phyloP scores from a whole-genome alignment of 441 rosid genomes.

The Gossypium laxum region DNA sequence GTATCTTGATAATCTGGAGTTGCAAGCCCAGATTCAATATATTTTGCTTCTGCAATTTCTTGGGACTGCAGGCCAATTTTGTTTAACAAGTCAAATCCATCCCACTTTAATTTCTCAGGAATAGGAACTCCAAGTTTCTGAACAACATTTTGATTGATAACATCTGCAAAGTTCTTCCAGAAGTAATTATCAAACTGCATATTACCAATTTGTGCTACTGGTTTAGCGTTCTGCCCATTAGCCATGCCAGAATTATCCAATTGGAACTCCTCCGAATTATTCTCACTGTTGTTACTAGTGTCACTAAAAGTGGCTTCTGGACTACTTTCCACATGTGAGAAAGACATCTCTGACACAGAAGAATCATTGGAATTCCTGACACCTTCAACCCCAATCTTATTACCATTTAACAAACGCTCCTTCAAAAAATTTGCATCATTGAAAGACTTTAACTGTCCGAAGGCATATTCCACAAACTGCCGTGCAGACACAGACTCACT shows the following conservation, averaged over 20 bases:
- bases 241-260: slow-evolving; percentile 19
- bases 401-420: slow-evolving; percentile 26
- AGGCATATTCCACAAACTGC: slow-evolving; percentile 80
- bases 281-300: slow-evolving; percentile 16
- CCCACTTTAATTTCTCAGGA: slow-evolving; percentile 65
- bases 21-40: slow-evolving; percentile 84
- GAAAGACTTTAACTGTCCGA: slow-evolving; percentile 71
- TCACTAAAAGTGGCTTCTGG: slow-evolving; percentile 25
- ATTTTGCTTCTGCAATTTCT: slow-evolving; percentile 65
- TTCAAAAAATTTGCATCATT: slow-evolving; percentile 39
- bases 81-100: slow-evolving; percentile 59
- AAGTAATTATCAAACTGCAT: slow-evolving; percentile 38
- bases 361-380: slow-evolving; percentile 18
- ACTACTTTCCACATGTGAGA: slow-evolving; percentile 24
- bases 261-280: slow-evolving; percentile 17
- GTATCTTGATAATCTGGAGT: slow-evolving; percentile 36
- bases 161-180: slow-evolving; percentile 58
- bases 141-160: slow-evolving; percentile 53
- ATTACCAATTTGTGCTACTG: slow-evolving; percentile 23
- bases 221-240: slow-evolving; percentile 21
- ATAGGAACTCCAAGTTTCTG: slow-evolving; percentile 60
- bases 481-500: slow-evolving; percentile 69
- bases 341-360: slow-evolving; percentile 23
- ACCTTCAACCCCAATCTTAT: slow-evolving; percentile 18
- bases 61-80: slow-evolving; percentile 63